Percentiles rank a stretch among this genome's conserved stretches.
These are phyloP conservation scores for Prunus mongolica DNA, from an alignment of 306 rosid species.

Conservation along the genomic window DNA sequence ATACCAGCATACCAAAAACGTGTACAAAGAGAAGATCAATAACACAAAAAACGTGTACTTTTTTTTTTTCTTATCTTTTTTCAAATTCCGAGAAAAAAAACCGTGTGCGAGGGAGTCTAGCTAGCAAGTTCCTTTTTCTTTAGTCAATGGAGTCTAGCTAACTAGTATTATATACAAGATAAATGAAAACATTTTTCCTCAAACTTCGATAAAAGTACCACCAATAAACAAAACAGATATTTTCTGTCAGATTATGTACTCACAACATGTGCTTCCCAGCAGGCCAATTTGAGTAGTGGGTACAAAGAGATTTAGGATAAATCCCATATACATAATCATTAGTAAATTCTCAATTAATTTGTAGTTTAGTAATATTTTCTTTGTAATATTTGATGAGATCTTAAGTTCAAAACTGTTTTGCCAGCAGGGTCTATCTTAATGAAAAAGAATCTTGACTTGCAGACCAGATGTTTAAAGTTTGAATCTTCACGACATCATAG, in stretches of 20 bases:
- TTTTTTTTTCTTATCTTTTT: too few relatives aligned
- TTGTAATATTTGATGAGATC: too few relatives aligned
- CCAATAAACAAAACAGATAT: not conserved
- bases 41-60: too few relatives aligned
- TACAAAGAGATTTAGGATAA: too few relatives aligned
- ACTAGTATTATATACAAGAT: not conserved
- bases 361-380: too few relatives aligned
- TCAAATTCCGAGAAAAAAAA: too few relatives aligned
- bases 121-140: not conserved
- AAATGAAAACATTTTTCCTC: not conserved
- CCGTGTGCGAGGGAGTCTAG: not conserved
- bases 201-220: not conserved
- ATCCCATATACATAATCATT: too few relatives aligned
- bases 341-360: too few relatives aligned
- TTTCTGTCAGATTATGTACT: not conserved
- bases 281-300: too few relatives aligned
- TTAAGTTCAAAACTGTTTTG: too few relatives aligned
- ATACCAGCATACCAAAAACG: not conserved
- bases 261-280: not conserved
- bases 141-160: not conserved
- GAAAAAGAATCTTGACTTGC: rapidly evolving
- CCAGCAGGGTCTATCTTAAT: rapidly evolving
- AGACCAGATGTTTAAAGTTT: rapidly evolving
- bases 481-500: too few relatives aligned
- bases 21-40: not conserved